Conservation (phyloP, 352 stramenopile genomes). For the Phytophthora nicotianae region DNA sequence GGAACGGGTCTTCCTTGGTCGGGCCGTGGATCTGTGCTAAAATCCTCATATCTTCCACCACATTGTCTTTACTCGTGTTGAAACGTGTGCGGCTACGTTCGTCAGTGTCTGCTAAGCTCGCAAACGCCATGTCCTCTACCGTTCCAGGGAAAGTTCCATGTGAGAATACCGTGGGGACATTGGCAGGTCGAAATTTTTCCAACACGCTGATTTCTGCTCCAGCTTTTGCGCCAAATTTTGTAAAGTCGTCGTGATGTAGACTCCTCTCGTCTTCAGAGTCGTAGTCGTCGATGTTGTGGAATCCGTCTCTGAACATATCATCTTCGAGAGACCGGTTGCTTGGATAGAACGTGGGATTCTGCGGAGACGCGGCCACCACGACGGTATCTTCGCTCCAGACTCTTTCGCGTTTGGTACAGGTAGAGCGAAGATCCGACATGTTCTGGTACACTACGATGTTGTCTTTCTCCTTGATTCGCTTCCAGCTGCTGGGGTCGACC, state of each 20-base stretch:
- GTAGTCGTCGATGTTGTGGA: slow-evolving; percentile 25
- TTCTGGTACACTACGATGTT: slow-evolving; percentile 55
- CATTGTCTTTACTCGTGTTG: slow-evolving; percentile 27
- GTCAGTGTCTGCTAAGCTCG: slow-evolving; percentile 44
- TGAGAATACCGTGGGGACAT: slow-evolving; percentile 37
- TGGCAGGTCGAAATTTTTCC: slow-evolving; percentile 38
- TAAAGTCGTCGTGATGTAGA: slow-evolving; percentile 31
- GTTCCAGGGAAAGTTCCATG: slow-evolving; percentile 41
- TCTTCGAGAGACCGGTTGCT: slow-evolving; percentile 24
- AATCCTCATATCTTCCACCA: slow-evolving; percentile 31
- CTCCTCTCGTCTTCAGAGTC: slow-evolving; percentile 28
- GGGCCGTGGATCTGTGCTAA: slow-evolving; percentile 27
- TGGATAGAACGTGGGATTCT: slow-evolving; percentile 31
- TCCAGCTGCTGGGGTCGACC: slow-evolving; percentile 47
- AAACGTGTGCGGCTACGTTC: slow-evolving; percentile 21
- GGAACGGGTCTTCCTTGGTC: slow-evolving; percentile 41
- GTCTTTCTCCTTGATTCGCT: slow-evolving; percentile 52
- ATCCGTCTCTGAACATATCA: slow-evolving; percentile 5
- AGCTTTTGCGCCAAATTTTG: slow-evolving; percentile 34
- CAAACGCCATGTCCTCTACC: slow-evolving; percentile 50
- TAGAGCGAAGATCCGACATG: slow-evolving; percentile 15
- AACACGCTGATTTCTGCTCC: slow-evolving; percentile 35
- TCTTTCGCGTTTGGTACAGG: slow-evolving; percentile 21
- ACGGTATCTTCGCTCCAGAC: slow-evolving; percentile 47
- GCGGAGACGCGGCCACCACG: slow-evolving; percentile 29